Evolutionary conservation across 371 early-diverging fungal species (phyloP).

Genomic region (Circinella umbellata): DNA sequence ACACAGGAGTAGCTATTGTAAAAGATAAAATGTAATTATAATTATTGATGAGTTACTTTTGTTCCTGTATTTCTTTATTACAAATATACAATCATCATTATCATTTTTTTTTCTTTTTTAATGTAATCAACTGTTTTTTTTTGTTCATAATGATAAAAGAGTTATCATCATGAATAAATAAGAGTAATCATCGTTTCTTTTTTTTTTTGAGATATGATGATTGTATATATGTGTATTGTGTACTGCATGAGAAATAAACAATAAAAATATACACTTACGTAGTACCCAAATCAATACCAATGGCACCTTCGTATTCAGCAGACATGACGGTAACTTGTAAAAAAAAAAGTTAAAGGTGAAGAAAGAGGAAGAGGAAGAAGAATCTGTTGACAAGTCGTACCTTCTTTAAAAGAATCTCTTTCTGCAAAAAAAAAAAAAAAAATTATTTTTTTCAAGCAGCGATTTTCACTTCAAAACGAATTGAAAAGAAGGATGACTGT

Average conservation of each 20-base stretch:
- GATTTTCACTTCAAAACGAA: background rate
- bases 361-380: constrained; percentile 16
- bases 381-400: constrained; percentile 8
- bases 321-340: constrained; percentile 41
- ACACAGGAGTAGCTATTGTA: constrained; percentile 98
- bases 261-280: constrained; percentile 76
- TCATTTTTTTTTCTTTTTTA: too few species aligned
- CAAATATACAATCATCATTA: too few species aligned
- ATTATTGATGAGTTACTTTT: background rate
- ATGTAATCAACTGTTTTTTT: too few species aligned
- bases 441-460: constrained; percentile 15
- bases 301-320: constrained; percentile 74
- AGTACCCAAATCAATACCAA: constrained; percentile 99
- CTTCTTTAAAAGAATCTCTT: background rate
- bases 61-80: constrained; percentile 27
- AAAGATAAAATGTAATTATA: constrained; percentile 25
- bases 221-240: too few species aligned
- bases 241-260: too few species aligned
- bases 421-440: constrained; percentile 1
- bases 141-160: too few species aligned
- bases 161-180: too few species aligned
- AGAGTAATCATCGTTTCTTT: background rate
- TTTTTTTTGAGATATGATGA: too few species aligned
- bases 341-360: constrained; percentile 26
- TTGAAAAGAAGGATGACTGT: background rate